Evolutionary conservation across 139 green algal species (phyloP).

Genomic region (Klebsormidium nitens): DNA sequence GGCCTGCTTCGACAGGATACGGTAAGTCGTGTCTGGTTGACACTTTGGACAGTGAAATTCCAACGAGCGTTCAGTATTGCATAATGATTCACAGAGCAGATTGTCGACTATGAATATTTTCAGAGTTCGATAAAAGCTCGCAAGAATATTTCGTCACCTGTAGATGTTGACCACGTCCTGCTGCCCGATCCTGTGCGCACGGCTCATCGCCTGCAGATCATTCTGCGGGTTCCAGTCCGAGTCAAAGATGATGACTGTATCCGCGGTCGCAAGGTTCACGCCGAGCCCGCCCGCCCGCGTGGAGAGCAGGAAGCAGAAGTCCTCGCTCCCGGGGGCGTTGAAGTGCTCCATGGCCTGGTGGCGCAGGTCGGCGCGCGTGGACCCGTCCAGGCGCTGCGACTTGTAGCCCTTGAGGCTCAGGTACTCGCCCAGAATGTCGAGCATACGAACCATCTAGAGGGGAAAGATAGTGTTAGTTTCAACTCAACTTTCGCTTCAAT

Average conservation of each 20-base stretch:
- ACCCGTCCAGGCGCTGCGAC: slow-evolving; percentile 90
- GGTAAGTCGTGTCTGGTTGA: no score
- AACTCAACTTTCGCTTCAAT: no score
- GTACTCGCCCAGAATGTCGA: slow-evolving; percentile 95
- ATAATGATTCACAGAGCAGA: no score
- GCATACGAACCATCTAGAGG: slow-evolving; percentile 84
- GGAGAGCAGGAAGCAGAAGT: slow-evolving; percentile 94
- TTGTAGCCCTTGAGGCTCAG: slow-evolving; percentile 74
- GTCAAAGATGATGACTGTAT: slow-evolving; percentile 82
- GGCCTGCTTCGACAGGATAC: no score
- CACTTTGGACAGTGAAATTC: no score
- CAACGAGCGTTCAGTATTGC: no score
- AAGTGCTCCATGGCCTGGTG: slow-evolving; percentile 92
- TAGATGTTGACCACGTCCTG: slow-evolving; percentile 93
- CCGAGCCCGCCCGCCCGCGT: slow-evolving; percentile 79
- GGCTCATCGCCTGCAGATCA: slow-evolving; percentile 83
- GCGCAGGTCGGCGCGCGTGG: slow-evolving; percentile 62
- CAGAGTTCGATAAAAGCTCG: no score
- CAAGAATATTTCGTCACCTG: no score
- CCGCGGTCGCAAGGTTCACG: slow-evolving; percentile 82
- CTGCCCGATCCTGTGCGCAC: slow-evolving; percentile 92
- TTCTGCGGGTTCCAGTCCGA: slow-evolving; percentile 61
- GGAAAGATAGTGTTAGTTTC: no score
- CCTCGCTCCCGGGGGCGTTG: slow-evolving; percentile 75
- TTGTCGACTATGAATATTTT: no score